Conservation (phyloP, 306 rosid species). For the Citrullus amarus region DNA sequence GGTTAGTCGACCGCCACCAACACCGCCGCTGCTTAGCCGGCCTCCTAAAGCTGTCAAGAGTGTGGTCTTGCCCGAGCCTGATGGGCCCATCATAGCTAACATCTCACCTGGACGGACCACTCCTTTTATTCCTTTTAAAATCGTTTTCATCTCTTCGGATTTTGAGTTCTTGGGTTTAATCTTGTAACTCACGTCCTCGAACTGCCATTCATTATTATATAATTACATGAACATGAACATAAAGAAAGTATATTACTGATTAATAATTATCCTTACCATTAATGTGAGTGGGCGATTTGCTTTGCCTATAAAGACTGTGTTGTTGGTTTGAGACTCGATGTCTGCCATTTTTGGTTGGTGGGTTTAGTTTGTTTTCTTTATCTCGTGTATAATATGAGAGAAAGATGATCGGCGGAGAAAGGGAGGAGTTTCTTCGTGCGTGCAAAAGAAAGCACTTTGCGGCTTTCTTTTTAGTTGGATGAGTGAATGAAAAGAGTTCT, state of each 20-base stretch:
- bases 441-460: not conserved
- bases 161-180: conserved; percentile 23
- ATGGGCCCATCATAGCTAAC: conserved; percentile 79
- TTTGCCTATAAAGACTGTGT: not conserved
- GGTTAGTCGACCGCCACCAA: conserved; percentile 3
- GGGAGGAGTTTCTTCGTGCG: not conserved
- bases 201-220: conserved; percentile 21
- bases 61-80: conserved; percentile 85
- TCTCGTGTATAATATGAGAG: too few relatives aligned
- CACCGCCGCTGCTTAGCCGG: conserved; percentile 23
- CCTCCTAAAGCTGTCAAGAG: conserved; percentile 62
- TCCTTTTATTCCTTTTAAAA: conserved; percentile 46
- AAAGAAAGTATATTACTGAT: too few relatives aligned
- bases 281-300: not conserved
- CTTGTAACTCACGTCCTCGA: conserved; percentile 40
- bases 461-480: not conserved
- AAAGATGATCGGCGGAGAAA: too few relatives aligned
- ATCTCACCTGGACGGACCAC: conserved; percentile 61
- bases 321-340: not conserved
- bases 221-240: too few relatives aligned
- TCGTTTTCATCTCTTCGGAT: conserved; percentile 25
- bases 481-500: too few relatives aligned
- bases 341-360: not conserved
- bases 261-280: not conserved
- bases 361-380: too few relatives aligned